phyloP scores from a whole-genome alignment of 2,329 filamentous ascomycete genomes.

The Colletotrichum kahawae region DNA sequence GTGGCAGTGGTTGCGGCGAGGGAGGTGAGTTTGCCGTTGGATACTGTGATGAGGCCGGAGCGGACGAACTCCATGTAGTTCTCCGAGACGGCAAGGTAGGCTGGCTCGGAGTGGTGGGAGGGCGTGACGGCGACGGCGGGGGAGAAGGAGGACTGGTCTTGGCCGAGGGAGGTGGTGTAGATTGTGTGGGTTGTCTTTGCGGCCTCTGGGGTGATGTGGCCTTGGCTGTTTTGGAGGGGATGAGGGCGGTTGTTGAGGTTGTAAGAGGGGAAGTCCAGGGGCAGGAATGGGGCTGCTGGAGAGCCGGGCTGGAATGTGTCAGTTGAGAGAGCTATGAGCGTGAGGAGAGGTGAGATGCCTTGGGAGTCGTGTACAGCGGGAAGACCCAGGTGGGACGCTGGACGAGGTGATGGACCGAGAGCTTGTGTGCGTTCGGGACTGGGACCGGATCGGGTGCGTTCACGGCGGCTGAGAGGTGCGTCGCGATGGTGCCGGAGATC shows the following conservation, averaged over 20 bases:
- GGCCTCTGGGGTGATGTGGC: slow-evolving; percentile 64
- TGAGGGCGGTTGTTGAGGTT: slow-evolving; percentile 68
- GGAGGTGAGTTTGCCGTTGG: slow-evolving; percentile 50
- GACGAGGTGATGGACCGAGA: slow-evolving; percentile 70
- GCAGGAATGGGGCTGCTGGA: slow-evolving; percentile 67
- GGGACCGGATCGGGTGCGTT: slow-evolving; percentile 53
- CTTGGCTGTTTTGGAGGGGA: slow-evolving; percentile 66
- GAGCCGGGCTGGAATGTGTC: slow-evolving; percentile 45
- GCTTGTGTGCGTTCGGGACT: slow-evolving; percentile 50
- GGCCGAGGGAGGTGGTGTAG: slow-evolving; percentile 53
- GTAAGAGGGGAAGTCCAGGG: slow-evolving; percentile 75
- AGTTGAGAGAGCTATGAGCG: not conserved
- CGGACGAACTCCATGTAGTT: slow-evolving; percentile 78
- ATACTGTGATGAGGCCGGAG: slow-evolving; percentile 61
- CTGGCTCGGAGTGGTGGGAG: slow-evolving; percentile 52
- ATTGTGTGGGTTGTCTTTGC: slow-evolving; percentile 60
- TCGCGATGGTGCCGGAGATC: slow-evolving; percentile 73
- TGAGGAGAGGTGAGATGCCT: slow-evolving; percentile 36
- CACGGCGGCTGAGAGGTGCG: slow-evolving; percentile 69
- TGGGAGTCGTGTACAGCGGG: slow-evolving; percentile 60
- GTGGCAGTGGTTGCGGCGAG: slow-evolving; percentile 41
- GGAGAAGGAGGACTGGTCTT: slow-evolving; percentile 58
- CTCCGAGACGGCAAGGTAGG: slow-evolving; percentile 73
- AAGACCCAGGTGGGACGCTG: slow-evolving; percentile 76
- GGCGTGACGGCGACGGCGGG: slow-evolving; percentile 36